Base-by-base conservation (phyloP, 1,139 yeast species). In the Yamadazyma songkhlaensis region DNA sequence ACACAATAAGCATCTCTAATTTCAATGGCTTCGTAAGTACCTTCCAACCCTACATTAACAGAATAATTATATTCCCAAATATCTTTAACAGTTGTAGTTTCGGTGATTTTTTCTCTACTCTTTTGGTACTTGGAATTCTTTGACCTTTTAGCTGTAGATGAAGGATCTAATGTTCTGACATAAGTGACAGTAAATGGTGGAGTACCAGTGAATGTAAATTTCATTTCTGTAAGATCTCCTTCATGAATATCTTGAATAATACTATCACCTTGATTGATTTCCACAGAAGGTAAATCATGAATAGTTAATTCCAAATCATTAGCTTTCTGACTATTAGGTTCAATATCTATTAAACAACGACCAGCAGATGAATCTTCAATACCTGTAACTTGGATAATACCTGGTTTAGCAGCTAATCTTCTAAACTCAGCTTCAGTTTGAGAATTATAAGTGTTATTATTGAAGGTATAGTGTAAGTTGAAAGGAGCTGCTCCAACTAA, bases 241-340 rank as follows among this genome's bases (percentile, higher is more conserved):
- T 88, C 96, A 50, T 89, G 96, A 32, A 92, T 84, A 56, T 88
- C 94, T 43, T 65, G 72, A 39, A 83, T 77, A n/a, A 82, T 65
- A 20, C 78, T 70, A 39, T 81, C 83, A 29, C 95, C 95, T 50
- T 84, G 86, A 32, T 84, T 79, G 11, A 90, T 81, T 45, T 83
- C 89, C n/a, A 90, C 97, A 0, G 95, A 82, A 9, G 99, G 99
- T 28, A 90, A 72, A 24, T 84, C 88, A 51, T 87, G 90, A 11
- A 92, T 76, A 6, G 60, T 56, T 8, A 85, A 69, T 7, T 68
- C 60, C 43, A 84, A 61, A 10, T 67, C 74, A 4, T 70, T 65
- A 25, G 48, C 51, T 34, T 65, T 68, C 1, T 62, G 56, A 2
- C 67, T 55, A 5, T 54, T 47, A 2, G 78, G 71, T 2, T 21